These are phyloP conservation scores for Grifola frondosa DNA, from an alignment of 1,284 basidiomycete species.

Conservation along the genomic window DNA sequence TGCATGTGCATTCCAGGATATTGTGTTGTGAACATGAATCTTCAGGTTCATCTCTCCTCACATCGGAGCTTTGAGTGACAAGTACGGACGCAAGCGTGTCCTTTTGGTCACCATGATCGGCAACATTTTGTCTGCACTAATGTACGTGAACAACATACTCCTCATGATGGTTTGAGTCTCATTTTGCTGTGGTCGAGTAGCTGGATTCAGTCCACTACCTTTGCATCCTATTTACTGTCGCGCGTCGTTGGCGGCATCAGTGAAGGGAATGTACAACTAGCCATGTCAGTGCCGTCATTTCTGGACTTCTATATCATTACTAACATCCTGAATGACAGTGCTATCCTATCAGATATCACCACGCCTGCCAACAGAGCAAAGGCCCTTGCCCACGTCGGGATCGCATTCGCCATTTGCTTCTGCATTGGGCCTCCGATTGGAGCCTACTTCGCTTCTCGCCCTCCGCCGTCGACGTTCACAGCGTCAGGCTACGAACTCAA, in stretches of 20 bases:
- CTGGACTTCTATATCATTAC: slow-evolving; percentile 1
- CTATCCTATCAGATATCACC: slow-evolving; percentile 87
- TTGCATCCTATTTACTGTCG: slow-evolving; percentile 85
- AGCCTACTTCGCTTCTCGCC: slow-evolving; percentile 75
- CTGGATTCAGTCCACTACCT: slow-evolving; percentile 87
- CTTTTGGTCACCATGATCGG: slow-evolving; percentile 86
- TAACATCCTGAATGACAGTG: slow-evolving; percentile 43
- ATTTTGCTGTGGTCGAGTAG: slow-evolving; percentile 38
- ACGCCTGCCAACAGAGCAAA: slow-evolving; percentile 74
- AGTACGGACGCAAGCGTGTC: slow-evolving; percentile 80
- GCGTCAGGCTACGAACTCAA: slow-evolving; percentile 71
- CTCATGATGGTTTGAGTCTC: neutral
- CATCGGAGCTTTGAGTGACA: slow-evolving; percentile 82
- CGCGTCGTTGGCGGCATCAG: slow-evolving; percentile 86
- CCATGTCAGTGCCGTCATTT: slow-evolving; percentile 53
- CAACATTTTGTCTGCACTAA: slow-evolving; percentile 82
- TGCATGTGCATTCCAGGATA: neutral
- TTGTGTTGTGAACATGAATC: neutral
- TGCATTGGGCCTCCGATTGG: slow-evolving; percentile 83
- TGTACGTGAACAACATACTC: slow-evolving; percentile 48
- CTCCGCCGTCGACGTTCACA: slow-evolving; percentile 57
- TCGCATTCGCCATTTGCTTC: slow-evolving; percentile 92
- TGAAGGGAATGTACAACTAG: slow-evolving; percentile 84
- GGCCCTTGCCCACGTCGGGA: slow-evolving; percentile 87
- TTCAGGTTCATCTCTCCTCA: slow-evolving; percentile 70